Percentiles rank a stretch among this genome's conserved stretches.
Conservation (phyloP, 257 asterid genomes). For the Linderniella brevidens region DNA sequence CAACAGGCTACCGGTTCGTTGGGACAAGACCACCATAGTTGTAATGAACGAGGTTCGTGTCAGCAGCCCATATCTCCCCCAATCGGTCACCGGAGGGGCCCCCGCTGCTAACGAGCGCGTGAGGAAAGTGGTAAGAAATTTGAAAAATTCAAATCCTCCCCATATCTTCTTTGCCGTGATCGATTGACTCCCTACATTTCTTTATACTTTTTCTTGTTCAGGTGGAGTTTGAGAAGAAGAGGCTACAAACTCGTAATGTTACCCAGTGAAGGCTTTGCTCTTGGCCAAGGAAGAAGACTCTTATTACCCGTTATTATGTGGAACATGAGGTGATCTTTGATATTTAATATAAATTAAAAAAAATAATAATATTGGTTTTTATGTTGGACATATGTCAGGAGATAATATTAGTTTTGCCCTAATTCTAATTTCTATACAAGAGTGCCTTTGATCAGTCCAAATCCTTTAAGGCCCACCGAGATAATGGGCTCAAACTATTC, state of each 20-base stretch:
- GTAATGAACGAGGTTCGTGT: slow-evolving; percentile 97
- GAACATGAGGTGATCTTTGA: no score
- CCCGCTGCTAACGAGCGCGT: slow-evolving; percentile 93
- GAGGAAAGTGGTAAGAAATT: slow-evolving; percentile 77
- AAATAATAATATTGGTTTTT: no score
- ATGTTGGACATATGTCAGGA: no score
- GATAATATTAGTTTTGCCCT: no score
- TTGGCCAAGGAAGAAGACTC: not conserved
- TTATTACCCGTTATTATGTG: no score
- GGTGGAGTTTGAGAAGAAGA: slow-evolving; percentile 62
- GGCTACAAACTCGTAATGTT: slow-evolving; percentile 29
- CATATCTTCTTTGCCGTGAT: not conserved
- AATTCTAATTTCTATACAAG: no score
- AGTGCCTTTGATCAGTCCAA: no score
- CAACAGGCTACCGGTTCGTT: slow-evolving; percentile 83
- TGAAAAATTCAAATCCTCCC: not conserved
- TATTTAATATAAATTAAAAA: no score
- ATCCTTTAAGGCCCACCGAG: no score
- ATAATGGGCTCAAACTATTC: no score
- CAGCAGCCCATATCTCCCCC: slow-evolving; percentile 83
- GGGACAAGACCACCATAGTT: slow-evolving; percentile 85
- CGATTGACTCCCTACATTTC: slow-evolving; percentile 1
- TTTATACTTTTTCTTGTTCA: slow-evolving; percentile 15
- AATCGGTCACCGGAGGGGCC: slow-evolving; percentile 82
- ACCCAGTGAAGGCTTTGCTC: slow-evolving; percentile 16